Percentiles rank a stretch among this genome's conserved stretches.
phyloP scores from a whole-genome alignment of 1,139 yeast genomes.

The Kurtzmaniella quercitrusa region DNA sequence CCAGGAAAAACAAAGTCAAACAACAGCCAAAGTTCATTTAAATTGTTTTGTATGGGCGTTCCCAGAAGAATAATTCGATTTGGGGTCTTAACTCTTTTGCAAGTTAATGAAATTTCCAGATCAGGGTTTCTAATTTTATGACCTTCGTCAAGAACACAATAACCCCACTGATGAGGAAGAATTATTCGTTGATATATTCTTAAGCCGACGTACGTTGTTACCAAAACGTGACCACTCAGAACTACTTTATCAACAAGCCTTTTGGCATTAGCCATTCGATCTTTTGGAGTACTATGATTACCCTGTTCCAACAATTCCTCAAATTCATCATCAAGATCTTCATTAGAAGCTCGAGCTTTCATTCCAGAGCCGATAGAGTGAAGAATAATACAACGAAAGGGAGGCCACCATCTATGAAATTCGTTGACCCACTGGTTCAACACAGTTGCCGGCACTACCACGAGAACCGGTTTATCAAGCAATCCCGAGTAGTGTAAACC shows the following conservation, averaged over 20 bases:
- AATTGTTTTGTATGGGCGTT: constrained; percentile 92
- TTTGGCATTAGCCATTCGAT: constrained; percentile 28
- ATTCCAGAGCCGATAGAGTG: constrained; percentile 94
- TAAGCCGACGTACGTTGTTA: constrained; percentile 91
- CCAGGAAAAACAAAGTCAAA: constrained; percentile 97
- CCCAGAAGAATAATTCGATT: constrained; percentile 88
- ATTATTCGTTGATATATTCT: constrained; percentile 69
- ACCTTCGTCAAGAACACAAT: constrained; percentile 90
- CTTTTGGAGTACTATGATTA: constrained; percentile 31
- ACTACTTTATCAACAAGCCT: constrained; percentile 49
- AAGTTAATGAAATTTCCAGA: constrained; percentile 77
- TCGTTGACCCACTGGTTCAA: constrained; percentile 95
- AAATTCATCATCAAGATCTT: constrained; percentile 47
- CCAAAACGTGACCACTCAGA: constrained; percentile 70
- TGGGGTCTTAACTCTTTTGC: constrained; percentile 78
- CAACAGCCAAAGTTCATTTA: constrained; percentile 88
- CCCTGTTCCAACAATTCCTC: constrained; percentile 47
- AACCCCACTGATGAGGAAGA: constrained; percentile 79
- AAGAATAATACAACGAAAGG: constrained; percentile 76
- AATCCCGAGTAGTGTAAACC: constrained; percentile 81
- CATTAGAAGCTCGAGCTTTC: constrained; percentile 36
- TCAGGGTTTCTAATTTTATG: constrained; percentile 96
- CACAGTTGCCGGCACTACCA: constrained; percentile 97
- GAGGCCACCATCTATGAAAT: constrained; percentile 98
- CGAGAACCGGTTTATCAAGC: constrained; percentile 70